Percentiles rank a stretch among this genome's conserved stretches.
Evolutionary conservation across 1,284 basidiomycete genomes (phyloP).

Genomic region (Abortiporus biennis): DNA sequence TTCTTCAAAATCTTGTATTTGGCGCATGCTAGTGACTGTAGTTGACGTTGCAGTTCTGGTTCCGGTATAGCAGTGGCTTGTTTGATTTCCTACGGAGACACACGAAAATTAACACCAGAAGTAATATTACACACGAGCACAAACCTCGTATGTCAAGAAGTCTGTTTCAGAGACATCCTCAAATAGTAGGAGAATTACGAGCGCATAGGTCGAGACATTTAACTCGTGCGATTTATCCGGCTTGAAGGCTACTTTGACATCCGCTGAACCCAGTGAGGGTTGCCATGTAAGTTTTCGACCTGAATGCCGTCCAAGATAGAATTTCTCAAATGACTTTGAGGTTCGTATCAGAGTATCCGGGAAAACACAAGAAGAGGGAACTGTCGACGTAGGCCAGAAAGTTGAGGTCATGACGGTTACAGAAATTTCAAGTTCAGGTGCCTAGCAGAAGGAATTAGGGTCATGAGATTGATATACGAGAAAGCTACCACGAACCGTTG

Average conservation of each 20-base stretch:
- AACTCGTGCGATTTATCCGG: conserved; percentile 73
- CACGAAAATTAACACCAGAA: background rate
- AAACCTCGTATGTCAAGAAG: conserved; percentile 69
- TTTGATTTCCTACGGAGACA: conserved; percentile 55
- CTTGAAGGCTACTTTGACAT: conserved; percentile 84
- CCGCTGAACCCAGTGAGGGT: conserved; percentile 87
- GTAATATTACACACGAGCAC: background rate
- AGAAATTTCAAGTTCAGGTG: conserved; percentile 71
- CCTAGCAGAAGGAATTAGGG: conserved; percentile 30
- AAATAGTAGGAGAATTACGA: conserved; percentile 88
- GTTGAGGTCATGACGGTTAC: conserved; percentile 92
- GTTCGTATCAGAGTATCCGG: conserved; percentile 60
- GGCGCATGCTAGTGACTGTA: conserved; percentile 96
- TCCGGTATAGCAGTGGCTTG: conserved; percentile 73
- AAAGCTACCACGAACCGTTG: conserved; percentile 35
- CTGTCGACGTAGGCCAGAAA: conserved; percentile 83
- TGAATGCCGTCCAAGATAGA: conserved; percentile 86
- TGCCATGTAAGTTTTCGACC: conserved; percentile 94
- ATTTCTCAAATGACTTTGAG: conserved; percentile 80
- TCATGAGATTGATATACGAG: conserved; percentile 4
- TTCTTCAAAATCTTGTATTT: conserved; percentile 94
- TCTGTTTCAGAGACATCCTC: conserved; percentile 68
- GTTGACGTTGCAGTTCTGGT: conserved; percentile 79
- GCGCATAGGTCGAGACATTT: conserved; percentile 88
- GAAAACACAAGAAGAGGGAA: conserved; percentile 59